Base-by-base conservation (phyloP, 192 early-diverging fungal genomes). In the Backusella macrospora region DNA sequence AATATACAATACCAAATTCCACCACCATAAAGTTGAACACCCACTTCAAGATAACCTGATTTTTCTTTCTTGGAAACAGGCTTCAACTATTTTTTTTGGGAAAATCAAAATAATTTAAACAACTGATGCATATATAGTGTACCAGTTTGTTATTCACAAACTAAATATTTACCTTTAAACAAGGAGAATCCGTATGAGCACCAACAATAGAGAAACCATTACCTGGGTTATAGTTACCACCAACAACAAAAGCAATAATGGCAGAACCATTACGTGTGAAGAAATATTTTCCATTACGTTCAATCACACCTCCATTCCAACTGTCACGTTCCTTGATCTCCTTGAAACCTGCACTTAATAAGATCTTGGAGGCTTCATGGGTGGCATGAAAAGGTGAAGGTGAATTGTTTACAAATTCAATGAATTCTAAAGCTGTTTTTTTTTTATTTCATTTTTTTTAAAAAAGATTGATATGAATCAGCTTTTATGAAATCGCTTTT, bases 381-480 rank as follows among this genome's bases (percentile, higher is more conserved):
- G 96, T 93, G 47, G 92, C 96, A 81, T 99, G 98, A 86, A 98
- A 99, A 29, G 98, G 98, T 39, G 95, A 97, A 26, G 96, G 96
- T 1, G 92, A 86, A 62, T 90, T 90, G 80, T 97, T 94, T 64
- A 99, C 93, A 86, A 97, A 99, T 52, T 90, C 84, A 39, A 99
- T 74, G 37, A 99, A 94, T 65, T 90, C 89, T 4, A 48, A 23
- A 23, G 81, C 89, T 80, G n/a, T 49, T n/a, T 18, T 0, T 13
- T 23, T 59, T 18, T 18, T 26, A 4, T 59, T 49, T 21, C 4
- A 8, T 8, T 9, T n/a, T 21, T 52, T 52, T n/a, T n/a, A n/a
- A n/a, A n/a, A 6, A 8, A 8, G 21, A 5, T 55, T 59, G 8
- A 18, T 2, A 21, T 18, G 21, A 52, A 12, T 9, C 49, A 21